A percentile compares a stretch with the other conserved stretches of the same genome.
Evolutionary conservation across 2,329 filamentous ascomycete species (phyloP).

Genomic region (Fusarium sp.): DNA sequence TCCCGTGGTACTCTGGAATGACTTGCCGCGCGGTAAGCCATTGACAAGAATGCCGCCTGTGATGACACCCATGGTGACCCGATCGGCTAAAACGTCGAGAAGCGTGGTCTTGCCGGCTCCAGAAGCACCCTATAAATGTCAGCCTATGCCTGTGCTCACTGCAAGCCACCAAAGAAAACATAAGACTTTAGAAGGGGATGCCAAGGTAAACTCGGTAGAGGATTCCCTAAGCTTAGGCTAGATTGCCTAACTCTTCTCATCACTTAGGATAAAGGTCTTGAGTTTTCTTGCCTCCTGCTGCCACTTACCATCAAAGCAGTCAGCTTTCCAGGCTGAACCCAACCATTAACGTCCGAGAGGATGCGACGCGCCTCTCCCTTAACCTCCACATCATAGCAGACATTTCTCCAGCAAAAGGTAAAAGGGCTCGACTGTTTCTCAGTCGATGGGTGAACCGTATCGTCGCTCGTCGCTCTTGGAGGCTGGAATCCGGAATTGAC

Average conservation of each 20-base stretch:
- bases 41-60: conserved; percentile 76
- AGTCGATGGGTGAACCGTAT: fast-evolving
- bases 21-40: conserved; percentile 70
- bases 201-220: neutral
- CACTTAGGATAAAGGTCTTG: neutral
- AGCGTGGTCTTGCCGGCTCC: conserved; percentile 89
- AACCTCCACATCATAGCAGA: conserved; percentile 77
- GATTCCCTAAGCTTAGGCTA: too few species aligned
- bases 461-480: neutral
- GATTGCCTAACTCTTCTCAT: too few species aligned
- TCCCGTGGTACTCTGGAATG: conserved; percentile 86
- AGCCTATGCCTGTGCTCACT: neutral
- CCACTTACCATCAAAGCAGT: conserved; percentile 70
- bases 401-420: conserved; percentile 73
- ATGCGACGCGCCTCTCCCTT: conserved; percentile 68
- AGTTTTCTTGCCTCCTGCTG: neutral
- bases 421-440: neutral
- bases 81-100: conserved; percentile 80
- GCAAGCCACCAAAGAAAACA: conserved; percentile 49
- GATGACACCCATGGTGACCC: conserved; percentile 86
- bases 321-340: conserved; percentile 75
- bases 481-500: neutral
- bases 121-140: conserved; percentile 58
- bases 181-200: neutral
- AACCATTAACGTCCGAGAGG: conserved; percentile 73